Conservation (phyloP, 2,329 filamentous ascomycete species). For the Trichoderma atrobrunneum region DNA sequence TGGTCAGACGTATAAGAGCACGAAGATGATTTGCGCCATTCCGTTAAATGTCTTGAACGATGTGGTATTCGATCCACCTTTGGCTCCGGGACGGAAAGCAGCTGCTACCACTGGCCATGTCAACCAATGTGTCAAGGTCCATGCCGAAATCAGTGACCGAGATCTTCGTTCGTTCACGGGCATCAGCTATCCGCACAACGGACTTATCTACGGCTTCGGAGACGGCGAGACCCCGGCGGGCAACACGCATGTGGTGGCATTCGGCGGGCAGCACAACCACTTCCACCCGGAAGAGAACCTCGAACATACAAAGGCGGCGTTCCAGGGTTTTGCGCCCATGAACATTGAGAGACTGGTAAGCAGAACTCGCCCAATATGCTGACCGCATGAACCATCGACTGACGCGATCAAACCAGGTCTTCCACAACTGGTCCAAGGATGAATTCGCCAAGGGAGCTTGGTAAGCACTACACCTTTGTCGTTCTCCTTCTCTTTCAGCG, state of each 20-base stretch:
- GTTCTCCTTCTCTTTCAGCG: not conserved
- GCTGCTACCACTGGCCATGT: slow-evolving; percentile 5
- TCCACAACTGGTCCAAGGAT: slow-evolving; percentile 14
- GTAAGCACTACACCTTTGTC: not conserved
- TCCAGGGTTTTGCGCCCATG: slow-evolving; percentile 3
- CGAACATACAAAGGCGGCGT: slow-evolving; percentile 4
- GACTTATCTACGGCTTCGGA: slow-evolving; percentile 7
- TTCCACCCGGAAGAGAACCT: slow-evolving; percentile 10
- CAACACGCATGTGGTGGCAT: slow-evolving; percentile 11
- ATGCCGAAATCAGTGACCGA: slow-evolving; percentile 10
- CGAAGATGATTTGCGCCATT: slow-evolving; percentile 15
- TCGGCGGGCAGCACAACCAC: slow-evolving; percentile 9
- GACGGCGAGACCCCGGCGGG: not conserved
- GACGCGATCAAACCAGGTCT: not conserved
- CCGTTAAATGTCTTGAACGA: slow-evolving; percentile 11
- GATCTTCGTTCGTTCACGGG: slow-evolving; percentile 12
- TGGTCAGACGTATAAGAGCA: not conserved
- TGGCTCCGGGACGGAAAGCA: slow-evolving; percentile 1
- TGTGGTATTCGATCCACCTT: slow-evolving; percentile 1
- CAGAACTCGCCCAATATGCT: not conserved
- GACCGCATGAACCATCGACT: not conserved
- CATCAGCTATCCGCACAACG: slow-evolving; percentile 14
- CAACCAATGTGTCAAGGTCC: slow-evolving; percentile 14
- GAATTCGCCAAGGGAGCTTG: slow-evolving; percentile 14
- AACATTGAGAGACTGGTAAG: slow-evolving; percentile 4